A percentile compares a stretch with the other conserved stretches of the same genome.
These are phyloP conservation scores for Grigorovia transvaalensis DNA, from an alignment of 805 yeast species.

Conservation along the genomic window DNA sequence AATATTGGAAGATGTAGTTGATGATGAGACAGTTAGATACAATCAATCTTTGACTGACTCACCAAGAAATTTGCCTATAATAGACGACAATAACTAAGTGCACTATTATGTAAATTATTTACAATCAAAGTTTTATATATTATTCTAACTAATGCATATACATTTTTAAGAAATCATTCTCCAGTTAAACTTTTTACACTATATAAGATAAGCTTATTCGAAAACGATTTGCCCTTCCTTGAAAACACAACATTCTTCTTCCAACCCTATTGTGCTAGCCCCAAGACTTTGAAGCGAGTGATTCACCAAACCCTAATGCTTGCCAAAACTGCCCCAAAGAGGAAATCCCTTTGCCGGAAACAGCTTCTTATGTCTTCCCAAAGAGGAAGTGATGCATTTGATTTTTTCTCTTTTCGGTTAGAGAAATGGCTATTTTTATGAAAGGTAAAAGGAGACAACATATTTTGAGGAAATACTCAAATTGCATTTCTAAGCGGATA, in stretches of 20 bases:
- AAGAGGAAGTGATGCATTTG: background rate
- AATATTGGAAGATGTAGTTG: conserved; percentile 27
- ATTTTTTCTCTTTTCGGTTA: background rate
- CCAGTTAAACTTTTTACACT: background rate
- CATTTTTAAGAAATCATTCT: background rate
- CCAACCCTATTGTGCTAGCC: too few species aligned
- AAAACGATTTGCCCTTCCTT: too few species aligned
- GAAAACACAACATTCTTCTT: too few species aligned
- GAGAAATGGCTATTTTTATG: background rate
- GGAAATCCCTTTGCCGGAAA: background rate
- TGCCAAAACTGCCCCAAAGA: background rate
- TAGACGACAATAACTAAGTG: conserved; percentile 15
- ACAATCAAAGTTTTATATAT: background rate
- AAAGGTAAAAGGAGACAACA: background rate
- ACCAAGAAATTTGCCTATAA: conserved; percentile 20
- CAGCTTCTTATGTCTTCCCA: background rate
- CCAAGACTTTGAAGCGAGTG: too few species aligned
- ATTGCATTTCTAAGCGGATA: background rate
- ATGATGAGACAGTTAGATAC: conserved; percentile 24
- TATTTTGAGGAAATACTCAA: background rate
- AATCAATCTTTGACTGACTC: conserved; percentile 14
- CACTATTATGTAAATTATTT: background rate
- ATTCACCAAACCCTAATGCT: background rate
- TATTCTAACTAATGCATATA: background rate
- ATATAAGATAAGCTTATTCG: too few species aligned